Evolutionary conservation across 257 asterid genomes (phyloP).

Genomic region (Cynanchum wilfordii): DNA sequence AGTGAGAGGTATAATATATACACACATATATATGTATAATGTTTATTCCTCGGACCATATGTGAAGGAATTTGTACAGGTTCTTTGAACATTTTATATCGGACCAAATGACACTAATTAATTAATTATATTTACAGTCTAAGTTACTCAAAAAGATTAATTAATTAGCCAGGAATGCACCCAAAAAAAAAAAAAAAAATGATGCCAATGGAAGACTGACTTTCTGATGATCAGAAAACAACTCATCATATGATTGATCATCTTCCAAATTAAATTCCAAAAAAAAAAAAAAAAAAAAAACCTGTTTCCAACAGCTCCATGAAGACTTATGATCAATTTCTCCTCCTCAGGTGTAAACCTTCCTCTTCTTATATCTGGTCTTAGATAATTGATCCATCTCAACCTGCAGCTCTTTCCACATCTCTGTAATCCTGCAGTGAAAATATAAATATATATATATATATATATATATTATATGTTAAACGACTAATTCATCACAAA

Average conservation of each 20-base stretch:
- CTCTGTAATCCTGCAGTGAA: constrained; percentile 84
- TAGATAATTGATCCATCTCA: constrained; percentile 93
- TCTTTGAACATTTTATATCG: background rate
- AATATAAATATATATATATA: no score
- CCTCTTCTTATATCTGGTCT: constrained; percentile 95
- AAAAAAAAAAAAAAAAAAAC: constrained; percentile 22
- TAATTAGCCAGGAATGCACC: background rate
- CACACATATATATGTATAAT: no score
- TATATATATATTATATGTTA: no score
- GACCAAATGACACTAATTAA: background rate
- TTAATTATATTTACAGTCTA: background rate
- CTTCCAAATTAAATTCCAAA: no score
- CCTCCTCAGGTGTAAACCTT: constrained; percentile 81
- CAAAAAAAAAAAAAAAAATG: background rate
- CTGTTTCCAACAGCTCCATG: constrained; percentile 96
- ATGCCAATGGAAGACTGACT: background rate
- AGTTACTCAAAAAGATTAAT: background rate
- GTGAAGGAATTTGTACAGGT: background rate
- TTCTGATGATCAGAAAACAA: no score
- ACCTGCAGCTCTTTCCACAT: constrained; percentile 89
- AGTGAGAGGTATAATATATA: background rate
- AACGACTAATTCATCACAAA: no score
- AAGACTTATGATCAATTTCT: constrained; percentile 77
- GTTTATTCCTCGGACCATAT: background rate
- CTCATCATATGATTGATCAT: no score